Percentiles rank a stretch among this genome's conserved stretches.
phyloP scores from a whole-genome alignment of 2,329 filamentous ascomycete species.

The Penicillium sp. region DNA sequence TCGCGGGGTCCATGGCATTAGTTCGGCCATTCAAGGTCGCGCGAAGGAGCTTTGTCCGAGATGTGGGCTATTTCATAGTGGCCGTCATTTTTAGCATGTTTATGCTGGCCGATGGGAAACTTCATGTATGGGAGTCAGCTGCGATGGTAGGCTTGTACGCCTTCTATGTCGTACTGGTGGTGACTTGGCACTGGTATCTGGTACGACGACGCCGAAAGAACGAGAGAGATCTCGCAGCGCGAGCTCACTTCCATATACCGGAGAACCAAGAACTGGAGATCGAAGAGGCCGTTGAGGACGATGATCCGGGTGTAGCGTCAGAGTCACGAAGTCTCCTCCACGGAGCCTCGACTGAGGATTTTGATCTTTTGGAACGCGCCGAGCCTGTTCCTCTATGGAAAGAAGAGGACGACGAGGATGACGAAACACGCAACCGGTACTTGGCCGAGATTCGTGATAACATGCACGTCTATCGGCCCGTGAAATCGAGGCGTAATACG shows the following conservation, averaged over 20 bases:
- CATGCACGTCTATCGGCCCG: conserved; percentile 79
- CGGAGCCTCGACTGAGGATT: conserved; percentile 61
- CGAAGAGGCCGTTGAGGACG: conserved; percentile 56
- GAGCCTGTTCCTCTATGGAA: conserved; percentile 42
- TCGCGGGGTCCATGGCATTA: conserved; percentile 94
- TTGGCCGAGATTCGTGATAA: conserved; percentile 83
- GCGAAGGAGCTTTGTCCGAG: conserved; percentile 83
- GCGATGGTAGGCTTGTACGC: conserved; percentile 88
- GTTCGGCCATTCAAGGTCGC: conserved; percentile 94
- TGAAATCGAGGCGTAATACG: conserved; percentile 64
- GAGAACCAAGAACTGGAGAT: conserved; percentile 59
- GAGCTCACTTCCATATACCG: conserved; percentile 69
- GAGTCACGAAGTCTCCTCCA: conserved; percentile 48
- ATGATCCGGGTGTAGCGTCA: conserved; percentile 50
- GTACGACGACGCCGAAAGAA: conserved; percentile 61
- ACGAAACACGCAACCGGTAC: conserved; percentile 58
- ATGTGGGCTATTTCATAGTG: conserved; percentile 87
- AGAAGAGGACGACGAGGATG: conserved; percentile 55
- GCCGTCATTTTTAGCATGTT: conserved; percentile 84
- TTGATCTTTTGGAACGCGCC: conserved; percentile 60
- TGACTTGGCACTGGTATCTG: conserved; percentile 87
- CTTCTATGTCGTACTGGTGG: conserved; percentile 85
- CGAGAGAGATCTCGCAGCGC: conserved; percentile 68
- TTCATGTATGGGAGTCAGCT: conserved; percentile 85
- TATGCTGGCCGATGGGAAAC: conserved; percentile 78